Percentiles rank a stretch among this genome's conserved stretches.
phyloP scores from a whole-genome alignment of 2,329 filamentous ascomycete genomes.

The Periconia digitata region DNA sequence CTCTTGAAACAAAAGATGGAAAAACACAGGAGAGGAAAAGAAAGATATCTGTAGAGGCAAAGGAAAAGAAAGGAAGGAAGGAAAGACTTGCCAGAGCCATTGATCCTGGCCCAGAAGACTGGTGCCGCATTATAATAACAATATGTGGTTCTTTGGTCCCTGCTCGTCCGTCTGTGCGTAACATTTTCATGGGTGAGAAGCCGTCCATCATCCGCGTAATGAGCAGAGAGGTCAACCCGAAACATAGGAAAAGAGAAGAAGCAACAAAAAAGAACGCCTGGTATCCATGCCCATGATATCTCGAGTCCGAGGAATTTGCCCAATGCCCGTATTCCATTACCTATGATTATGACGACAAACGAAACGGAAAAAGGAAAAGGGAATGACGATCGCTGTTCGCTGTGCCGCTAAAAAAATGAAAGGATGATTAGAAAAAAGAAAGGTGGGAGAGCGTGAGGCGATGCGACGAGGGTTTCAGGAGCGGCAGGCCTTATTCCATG shows the following conservation, averaged over 20 bases:
- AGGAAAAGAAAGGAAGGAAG: no score
- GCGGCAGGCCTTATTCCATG: conserved; percentile 23
- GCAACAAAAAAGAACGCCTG: conserved; percentile 12
- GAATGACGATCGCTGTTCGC: not conserved
- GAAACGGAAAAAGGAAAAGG: not conserved
- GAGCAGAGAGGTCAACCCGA: not conserved
- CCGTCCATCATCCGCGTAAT: not conserved
- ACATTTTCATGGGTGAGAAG: not conserved
- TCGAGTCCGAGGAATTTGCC: not conserved
- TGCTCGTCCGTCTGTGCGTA: not conserved
- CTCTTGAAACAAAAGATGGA: not conserved
- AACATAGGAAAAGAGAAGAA: not conserved
- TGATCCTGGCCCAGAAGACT: not conserved
- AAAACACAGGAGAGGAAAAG: not conserved
- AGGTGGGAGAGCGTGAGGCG: not conserved
- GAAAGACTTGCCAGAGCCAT: not conserved
- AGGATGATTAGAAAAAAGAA: not conserved
- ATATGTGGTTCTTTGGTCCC: not conserved
- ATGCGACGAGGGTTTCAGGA: not conserved
- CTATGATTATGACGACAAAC: conserved; percentile 2
- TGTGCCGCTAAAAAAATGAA: conserved; percentile 2
- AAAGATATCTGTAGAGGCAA: not conserved
- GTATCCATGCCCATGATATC: conserved; percentile 18
- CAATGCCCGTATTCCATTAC: not conserved
- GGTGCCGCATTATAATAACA: not conserved